Evolutionary conservation across 140 eudicot genomes (phyloP).

Genomic region (Flaveria floridana): DNA sequence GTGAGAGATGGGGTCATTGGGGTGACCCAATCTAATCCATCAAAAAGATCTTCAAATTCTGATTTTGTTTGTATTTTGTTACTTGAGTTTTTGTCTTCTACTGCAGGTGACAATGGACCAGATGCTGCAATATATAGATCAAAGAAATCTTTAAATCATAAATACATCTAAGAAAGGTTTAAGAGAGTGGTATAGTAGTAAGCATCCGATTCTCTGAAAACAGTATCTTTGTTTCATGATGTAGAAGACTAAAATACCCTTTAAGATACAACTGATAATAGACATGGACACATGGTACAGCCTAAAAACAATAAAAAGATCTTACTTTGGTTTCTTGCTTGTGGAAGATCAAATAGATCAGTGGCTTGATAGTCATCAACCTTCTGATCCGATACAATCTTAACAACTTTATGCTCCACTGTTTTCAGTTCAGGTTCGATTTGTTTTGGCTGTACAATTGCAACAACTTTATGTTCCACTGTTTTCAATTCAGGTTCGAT

Average conservation of each 20-base stretch:
- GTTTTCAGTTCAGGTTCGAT: slow-evolving; percentile 28
- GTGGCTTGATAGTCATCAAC: slow-evolving; percentile 46
- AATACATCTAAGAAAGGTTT: background rate
- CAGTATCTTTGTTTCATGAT: background rate
- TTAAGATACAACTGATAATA: slow-evolving; percentile 2
- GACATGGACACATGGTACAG: slow-evolving; percentile 18
- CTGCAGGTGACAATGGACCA: slow-evolving; percentile 26
- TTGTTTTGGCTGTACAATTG: slow-evolving; percentile 32
- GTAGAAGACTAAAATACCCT: slow-evolving; percentile 26
- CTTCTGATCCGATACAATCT: slow-evolving; percentile 32
- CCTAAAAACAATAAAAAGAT: slow-evolving; percentile 8
- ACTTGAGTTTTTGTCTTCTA: slow-evolving; percentile 30
- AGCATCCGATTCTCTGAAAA: background rate
- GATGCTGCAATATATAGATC: slow-evolving; percentile 39
- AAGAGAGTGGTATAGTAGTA: background rate
- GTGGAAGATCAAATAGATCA: slow-evolving; percentile 45
- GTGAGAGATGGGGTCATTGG: slow-evolving; percentile 28
- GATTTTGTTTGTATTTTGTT: slow-evolving; percentile 34
- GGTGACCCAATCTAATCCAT: slow-evolving; percentile 48
- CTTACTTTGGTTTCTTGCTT: slow-evolving; percentile 47
- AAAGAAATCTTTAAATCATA: slow-evolving; percentile 12
- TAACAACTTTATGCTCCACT: slow-evolving; percentile 26
- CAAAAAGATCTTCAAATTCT: slow-evolving; percentile 54
- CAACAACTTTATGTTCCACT: slow-evolving; percentile 27
- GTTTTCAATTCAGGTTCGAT: slow-evolving; percentile 29